Percentiles rank a stretch among this genome's conserved stretches.
phyloP scores from a whole-genome alignment of 176 grass and related monocot genomes.

The maize (Zea mays) region Zm-B73-REFERENCE-NAM-5.0 NC_050096.1:39928501-39929000 shows the following conservation, averaged over 20 bases:
- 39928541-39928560: too few relatives aligned
- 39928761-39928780: background rate
- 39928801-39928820: conserved; percentile 26
- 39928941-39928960: conserved; percentile 5
- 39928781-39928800: background rate
- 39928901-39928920: conserved; percentile 40
- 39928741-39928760: conserved; percentile 7
- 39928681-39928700: background rate
- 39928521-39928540: too few relatives aligned
- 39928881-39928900: conserved; percentile 1
- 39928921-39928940: conserved; percentile 13
- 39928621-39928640: too few relatives aligned
- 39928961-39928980: conserved; percentile 32
- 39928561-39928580: too few relatives aligned
- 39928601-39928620: too few relatives aligned
- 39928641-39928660: too few relatives aligned
- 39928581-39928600: too few relatives aligned
- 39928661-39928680: too few relatives aligned
- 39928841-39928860: background rate
- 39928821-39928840: background rate
- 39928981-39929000: conserved; percentile 27
- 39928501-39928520: too few relatives aligned
- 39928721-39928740: background rate
- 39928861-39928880: conserved; percentile 14
- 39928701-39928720: background rate